phyloP scores from a whole-genome alignment of 495 filamentous ascomycete species.

The Hyaloscypha hepaticicola region DNA sequence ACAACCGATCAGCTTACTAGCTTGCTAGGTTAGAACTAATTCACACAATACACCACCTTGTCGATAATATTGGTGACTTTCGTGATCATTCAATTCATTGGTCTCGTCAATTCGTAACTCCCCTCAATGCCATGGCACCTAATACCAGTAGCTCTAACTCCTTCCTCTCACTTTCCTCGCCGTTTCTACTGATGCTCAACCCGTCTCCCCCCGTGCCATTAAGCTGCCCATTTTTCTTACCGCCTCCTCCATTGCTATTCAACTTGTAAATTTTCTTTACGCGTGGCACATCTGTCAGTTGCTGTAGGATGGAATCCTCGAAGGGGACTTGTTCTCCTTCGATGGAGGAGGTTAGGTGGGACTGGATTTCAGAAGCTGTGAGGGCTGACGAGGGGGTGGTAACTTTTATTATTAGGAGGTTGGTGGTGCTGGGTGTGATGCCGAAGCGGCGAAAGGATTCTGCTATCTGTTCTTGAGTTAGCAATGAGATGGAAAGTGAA shows the following conservation, averaged over 20 bases:
- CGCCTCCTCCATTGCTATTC: constrained; percentile 45
- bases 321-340: constrained; percentile 62
- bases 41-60: neutral
- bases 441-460: constrained; percentile 89
- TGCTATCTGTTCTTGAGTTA: constrained; percentile 64
- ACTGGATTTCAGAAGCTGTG: constrained; percentile 55
- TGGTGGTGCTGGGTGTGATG: constrained; percentile 64
- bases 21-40: neutral
- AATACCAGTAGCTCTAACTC: constrained; percentile 63
- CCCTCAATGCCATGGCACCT: constrained; percentile 72
- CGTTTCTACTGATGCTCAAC: neutral
- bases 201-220: constrained; percentile 10
- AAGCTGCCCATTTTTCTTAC: constrained; percentile 21
- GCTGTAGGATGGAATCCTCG: constrained; percentile 57
- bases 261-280: constrained; percentile 85
- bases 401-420: constrained; percentile 78
- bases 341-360: constrained; percentile 62
- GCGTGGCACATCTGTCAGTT: constrained; percentile 61
- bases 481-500: constrained; percentile 15
- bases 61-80: neutral
- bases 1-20: neutral
- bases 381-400: constrained; percentile 33
- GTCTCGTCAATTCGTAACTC: constrained; percentile 32
- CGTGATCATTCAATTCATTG: constrained; percentile 3
- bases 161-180: constrained; percentile 35